These are phyloP conservation scores for Skeletonema potamos DNA, from an alignment of 108 stramenopile species.

Conservation along the genomic window DNA sequence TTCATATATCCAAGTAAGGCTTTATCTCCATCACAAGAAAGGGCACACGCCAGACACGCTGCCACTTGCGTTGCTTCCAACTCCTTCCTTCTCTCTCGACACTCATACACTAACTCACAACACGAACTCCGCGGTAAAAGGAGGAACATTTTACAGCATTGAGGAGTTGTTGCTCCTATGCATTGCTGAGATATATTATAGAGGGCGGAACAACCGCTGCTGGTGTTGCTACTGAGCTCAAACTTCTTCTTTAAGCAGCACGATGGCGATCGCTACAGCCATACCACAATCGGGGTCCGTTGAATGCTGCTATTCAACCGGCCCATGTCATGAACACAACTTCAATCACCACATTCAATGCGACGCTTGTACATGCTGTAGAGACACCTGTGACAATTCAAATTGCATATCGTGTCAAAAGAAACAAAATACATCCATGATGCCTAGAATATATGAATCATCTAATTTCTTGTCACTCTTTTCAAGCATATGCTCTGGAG, in stretches of 20 bases:
- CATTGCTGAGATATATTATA: too few species aligned
- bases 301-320: neutral
- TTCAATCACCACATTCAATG: conserved; percentile 7
- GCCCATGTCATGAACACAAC: neutral
- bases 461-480: conserved; percentile 14
- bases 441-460: conserved; percentile 1
- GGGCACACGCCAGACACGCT: too few species aligned
- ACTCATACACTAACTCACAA: too few species aligned
- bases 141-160: too few species aligned
- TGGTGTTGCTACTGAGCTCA: neutral
- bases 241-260: neutral
- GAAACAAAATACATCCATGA: conserved; percentile 14
- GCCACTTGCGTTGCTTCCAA: too few species aligned
- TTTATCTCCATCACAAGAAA: too few species aligned
- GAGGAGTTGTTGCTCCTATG: too few species aligned
- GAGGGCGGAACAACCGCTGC: too few species aligned
- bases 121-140: too few species aligned
- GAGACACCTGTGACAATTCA: conserved; percentile 30
- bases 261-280: neutral
- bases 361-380: conserved; percentile 51
- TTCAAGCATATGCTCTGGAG: conserved; percentile 11
- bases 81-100: too few species aligned
- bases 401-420: conserved; percentile 39
- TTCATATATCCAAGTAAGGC: too few species aligned
- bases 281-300: neutral